Percentiles rank a stretch among this genome's conserved stretches.
Evolutionary conservation across 1,284 basidiomycete genomes (phyloP).

Genomic region (Naganishia cerealis): DNA sequence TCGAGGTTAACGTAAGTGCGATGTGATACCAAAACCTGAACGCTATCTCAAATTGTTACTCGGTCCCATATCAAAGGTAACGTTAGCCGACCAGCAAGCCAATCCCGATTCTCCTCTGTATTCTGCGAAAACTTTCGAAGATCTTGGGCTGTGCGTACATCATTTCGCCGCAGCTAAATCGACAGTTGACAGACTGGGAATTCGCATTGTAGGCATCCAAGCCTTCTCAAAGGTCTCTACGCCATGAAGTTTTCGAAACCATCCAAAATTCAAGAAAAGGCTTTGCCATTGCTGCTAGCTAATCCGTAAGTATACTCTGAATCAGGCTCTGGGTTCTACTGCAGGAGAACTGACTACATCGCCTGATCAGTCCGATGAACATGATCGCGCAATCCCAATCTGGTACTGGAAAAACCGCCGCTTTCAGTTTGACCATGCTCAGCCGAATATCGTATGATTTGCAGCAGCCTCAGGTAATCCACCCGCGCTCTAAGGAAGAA

Average conservation of each 20-base stretch:
- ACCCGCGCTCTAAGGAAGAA: background rate
- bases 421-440: conserved; percentile 96
- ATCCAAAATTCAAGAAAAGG: conserved; percentile 98
- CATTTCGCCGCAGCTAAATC: background rate
- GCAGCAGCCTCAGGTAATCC: conserved; percentile 75
- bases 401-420: conserved; percentile 98
- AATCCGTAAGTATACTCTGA: conserved; percentile 69
- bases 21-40: background rate
- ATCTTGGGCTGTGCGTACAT: conserved; percentile 77
- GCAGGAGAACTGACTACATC: background rate
- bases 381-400: conserved; percentile 99
- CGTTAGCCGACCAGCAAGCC: conserved; percentile 92
- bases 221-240: conserved; percentile 94
- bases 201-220: conserved; percentile 67
- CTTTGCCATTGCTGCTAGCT: conserved; percentile 82
- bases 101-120: conserved; percentile 94
- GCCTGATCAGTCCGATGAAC: conserved; percentile 72
- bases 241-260: conserved; percentile 96
- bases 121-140: conserved; percentile 91
- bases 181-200: conserved; percentile 30
- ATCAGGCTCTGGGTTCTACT: background rate
- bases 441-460: conserved; percentile 83
- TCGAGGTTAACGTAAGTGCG: conserved; percentile 31
- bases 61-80: conserved; percentile 65
- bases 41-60: no score